Base-by-base conservation (phyloP, 352 stramenopile species). In the Phytophthora colocasiae region DNA sequence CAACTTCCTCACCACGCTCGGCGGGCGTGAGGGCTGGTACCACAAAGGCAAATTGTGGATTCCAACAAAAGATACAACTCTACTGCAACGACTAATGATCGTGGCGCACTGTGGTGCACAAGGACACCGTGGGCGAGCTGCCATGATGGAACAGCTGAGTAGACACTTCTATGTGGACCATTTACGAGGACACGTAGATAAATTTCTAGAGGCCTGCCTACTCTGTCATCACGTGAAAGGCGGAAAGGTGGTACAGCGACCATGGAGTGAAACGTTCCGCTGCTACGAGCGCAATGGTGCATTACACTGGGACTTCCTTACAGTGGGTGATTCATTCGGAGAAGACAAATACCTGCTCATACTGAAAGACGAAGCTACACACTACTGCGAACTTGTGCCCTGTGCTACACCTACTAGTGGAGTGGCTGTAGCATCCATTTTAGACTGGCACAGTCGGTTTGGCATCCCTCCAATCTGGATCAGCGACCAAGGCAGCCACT, bases 361-460 rank as follows among this genome's bases (percentile, higher is more conserved):
- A 8, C 17, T 78, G 7, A 78, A 81, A 39, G 73, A 78, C 29
- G 55, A 63, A 7, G 44, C 50, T 0, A 76, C 68, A 0, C 66
- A 77, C 57, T 74, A 55, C 27, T 67, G 44, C 31, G 56, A 73
- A 27, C 38, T 81, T 9, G 22, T 72, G 1, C 47, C 51, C 4
- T 76, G 73, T 41, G 56, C 43, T 15, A 46, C 2, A 7, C 58
- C 69, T 12, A 70, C 43, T 4, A 59, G 52, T 32, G 41, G 14
- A 9, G 63, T 73, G 0, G 36, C 65, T 22, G 52, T 50, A 2
- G 66, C 58, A 10, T 61, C 58, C 0, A 60, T 78, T 0, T 14
- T 78, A 10, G 58, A 70, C 22, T 79, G 62, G 72, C 31, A 69
- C 19, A 73, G 50, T 2, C 49, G 69, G n/a, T 81, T 66, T 60